phyloP scores from a whole-genome alignment of 192 early-diverging fungal genomes.

The Linnemannia elongata region DNA sequence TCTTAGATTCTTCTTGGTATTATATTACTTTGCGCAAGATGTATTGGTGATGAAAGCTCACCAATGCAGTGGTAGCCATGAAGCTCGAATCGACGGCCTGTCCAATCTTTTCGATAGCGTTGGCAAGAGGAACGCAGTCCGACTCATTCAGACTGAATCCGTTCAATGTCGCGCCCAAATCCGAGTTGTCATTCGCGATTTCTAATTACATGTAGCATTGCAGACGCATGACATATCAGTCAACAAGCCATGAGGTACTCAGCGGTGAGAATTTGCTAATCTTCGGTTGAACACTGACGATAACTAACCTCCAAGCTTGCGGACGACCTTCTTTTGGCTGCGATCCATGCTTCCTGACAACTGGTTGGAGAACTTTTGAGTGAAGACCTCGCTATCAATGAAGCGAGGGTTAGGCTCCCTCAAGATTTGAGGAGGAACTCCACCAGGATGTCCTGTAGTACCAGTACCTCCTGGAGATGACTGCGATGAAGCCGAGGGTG shows the following conservation, averaged over 20 bases:
- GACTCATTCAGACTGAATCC: slow-evolving; percentile 93
- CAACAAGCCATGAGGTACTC: neutral
- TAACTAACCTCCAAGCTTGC: slow-evolving; percentile 69
- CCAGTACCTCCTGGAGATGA: slow-evolving; percentile 57
- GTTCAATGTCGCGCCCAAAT: slow-evolving; percentile 94
- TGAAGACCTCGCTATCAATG: slow-evolving; percentile 93
- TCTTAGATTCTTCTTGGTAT: neutral
- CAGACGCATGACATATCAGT: neutral
- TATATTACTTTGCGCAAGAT: neutral
- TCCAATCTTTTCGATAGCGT: slow-evolving; percentile 92
- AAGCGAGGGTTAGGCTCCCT: slow-evolving; percentile 86
- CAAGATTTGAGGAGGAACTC: slow-evolving; percentile 64
- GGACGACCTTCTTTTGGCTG: slow-evolving; percentile 80
- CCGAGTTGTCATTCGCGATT: slow-evolving; percentile 82
- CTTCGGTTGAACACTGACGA: neutral
- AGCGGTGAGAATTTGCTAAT: neutral
- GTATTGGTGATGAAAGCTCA: slow-evolving; percentile 31
- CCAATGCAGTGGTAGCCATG: slow-evolving; percentile 79
- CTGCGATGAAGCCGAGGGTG: slow-evolving; percentile 18
- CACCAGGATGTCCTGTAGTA: slow-evolving; percentile 51
- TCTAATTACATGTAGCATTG: slow-evolving; percentile 58
- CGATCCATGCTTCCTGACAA: slow-evolving; percentile 81
- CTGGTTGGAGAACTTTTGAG: slow-evolving; percentile 86
- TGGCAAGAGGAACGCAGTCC: slow-evolving; percentile 70
- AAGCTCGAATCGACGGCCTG: slow-evolving; percentile 91